Evolutionary conservation across 2,329 filamentous ascomycete genomes (phyloP).

Genomic region (Cladophialophora bantiana): DNA sequence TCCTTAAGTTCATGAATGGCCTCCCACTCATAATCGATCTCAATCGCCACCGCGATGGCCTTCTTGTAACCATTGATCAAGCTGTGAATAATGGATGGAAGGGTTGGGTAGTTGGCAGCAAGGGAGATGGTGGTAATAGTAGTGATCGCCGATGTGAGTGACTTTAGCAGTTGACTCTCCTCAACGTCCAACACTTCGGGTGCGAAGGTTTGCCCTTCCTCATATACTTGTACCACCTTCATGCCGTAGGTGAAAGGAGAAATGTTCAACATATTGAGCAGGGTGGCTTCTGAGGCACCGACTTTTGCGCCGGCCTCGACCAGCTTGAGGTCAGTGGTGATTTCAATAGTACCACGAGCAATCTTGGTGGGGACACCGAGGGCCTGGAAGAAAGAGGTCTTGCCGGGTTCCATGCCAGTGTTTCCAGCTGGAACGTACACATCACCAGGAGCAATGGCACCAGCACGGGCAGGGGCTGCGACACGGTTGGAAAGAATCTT

Average conservation of each 20-base stretch:
- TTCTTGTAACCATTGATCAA: conserved; percentile 99
- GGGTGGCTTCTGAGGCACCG: conserved; percentile 96
- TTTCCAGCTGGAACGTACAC: conserved; percentile 97
- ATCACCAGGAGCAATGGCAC: conserved; percentile 91
- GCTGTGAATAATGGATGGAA: conserved; percentile 96
- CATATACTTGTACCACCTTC: conserved; percentile 95
- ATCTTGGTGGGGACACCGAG: conserved; percentile 99
- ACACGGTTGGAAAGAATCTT: conserved; percentile 97
- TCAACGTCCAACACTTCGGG: conserved; percentile 87
- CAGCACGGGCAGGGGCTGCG: conserved; percentile 95
- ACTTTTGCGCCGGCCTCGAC: conserved; percentile 92
- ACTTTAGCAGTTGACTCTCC: conserved; percentile 89
- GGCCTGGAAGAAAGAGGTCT: conserved; percentile 99
- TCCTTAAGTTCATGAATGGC: conserved; percentile 99
- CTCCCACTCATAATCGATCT: conserved; percentile 92
- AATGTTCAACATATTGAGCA: conserved; percentile 99
- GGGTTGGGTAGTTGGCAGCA: conserved; percentile 91
- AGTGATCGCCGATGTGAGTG: conserved; percentile 79
- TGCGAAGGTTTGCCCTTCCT: conserved; percentile 92
- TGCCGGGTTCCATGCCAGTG: conserved; percentile 99
- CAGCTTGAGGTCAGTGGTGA: conserved; percentile 96
- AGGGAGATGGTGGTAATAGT: conserved; percentile 92
- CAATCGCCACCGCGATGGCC: conserved; percentile 83
- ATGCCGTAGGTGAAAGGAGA: conserved; percentile 99
- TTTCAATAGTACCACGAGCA: conserved; percentile 99